Conservation (phyloP, 2,329 filamentous ascomycete species). For the Clarireedia paspali region DNA sequence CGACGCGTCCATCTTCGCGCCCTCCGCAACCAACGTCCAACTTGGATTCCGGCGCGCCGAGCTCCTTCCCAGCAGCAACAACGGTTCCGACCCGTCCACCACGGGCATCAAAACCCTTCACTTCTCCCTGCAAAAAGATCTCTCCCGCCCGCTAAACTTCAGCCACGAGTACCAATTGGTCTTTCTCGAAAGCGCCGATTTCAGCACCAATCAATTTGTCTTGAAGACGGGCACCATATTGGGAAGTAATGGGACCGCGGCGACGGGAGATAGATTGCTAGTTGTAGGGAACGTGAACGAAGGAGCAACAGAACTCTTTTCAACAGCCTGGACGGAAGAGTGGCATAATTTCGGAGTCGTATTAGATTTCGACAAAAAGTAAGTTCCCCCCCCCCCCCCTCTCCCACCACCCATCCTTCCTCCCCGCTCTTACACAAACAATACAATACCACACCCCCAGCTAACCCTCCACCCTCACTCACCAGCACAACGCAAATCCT, state of each 20-base stretch:
- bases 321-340: conserved; percentile 41
- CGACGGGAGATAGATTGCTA: background rate
- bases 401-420: too few species aligned
- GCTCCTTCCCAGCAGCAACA: conserved; percentile 39
- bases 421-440: background rate
- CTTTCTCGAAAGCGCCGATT: conserved; percentile 38
- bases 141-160: conserved; percentile 43
- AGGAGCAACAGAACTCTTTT: conserved; percentile 44
- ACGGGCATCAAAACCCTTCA: conserved; percentile 53
- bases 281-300: conserved; percentile 31
- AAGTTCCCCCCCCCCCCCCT: conserved; percentile 19
- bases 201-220: conserved; percentile 43
- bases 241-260: conserved; percentile 18
- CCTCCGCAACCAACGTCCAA: conserved; percentile 41
- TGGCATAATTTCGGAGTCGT: conserved; percentile 58
- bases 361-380: conserved; percentile 50
- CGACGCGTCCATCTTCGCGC: conserved; percentile 53
- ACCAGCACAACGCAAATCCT: conserved; percentile 47
- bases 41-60: conserved; percentile 54
- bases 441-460: background rate
- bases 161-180: conserved; percentile 35
- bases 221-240: conserved; percentile 49
- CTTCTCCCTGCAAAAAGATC: conserved; percentile 49
- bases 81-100: conserved; percentile 43
- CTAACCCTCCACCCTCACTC: background rate